Evolutionary conservation across 1,139 yeast species (phyloP), one percentile per base, ranked within the genome.

Genomic region (Hanseniaspora gamundiae): DNA sequence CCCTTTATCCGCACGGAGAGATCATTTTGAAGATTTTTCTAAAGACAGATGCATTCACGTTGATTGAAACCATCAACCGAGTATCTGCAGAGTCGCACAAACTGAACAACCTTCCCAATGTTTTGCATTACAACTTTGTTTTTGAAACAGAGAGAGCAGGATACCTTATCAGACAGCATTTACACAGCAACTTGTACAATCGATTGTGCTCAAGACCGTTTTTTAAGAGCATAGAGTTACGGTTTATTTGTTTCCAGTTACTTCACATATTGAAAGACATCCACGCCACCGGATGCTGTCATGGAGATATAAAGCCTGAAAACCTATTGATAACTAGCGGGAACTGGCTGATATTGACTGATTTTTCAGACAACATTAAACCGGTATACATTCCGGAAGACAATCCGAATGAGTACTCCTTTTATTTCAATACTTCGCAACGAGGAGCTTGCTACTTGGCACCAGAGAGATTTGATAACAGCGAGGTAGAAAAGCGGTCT

Each of bases 71-170:
- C 4, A 71, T 72, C 13, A 62, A 62, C 4, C 61, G 69, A 17
- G 39, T 52, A 4, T 45, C 51, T 9, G 42, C 48, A 21, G 71
- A 48, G 43, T 48, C 60, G 2, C 30, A 41, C 9, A 35, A 47
- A 13, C 54, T 80, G 22, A 58, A 69, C 1, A 73, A 69, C 38
- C 68, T 75, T 39, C 78, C 80, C 11, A 82, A 80, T 53, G 80
- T 78, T 2, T 60, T 86, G 21, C 82, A 94, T 2, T 88, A 80
- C 64, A 69, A 76, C 46, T 74, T 80, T 48, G 66, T 91, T 39
- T 70, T 87, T 21, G 96, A 88, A 57, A 86, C 96, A 0, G 94
- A 84, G 47, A 69, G 96, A 44, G 97, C 97, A 0, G 95, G 94
- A 0, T 93, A 91, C 61, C 63, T 88, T 42, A 77, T 88, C 45